Base-by-base conservation (phyloP, 78 protist genomes). In the Anaeramoeba flamelloides region DNA sequence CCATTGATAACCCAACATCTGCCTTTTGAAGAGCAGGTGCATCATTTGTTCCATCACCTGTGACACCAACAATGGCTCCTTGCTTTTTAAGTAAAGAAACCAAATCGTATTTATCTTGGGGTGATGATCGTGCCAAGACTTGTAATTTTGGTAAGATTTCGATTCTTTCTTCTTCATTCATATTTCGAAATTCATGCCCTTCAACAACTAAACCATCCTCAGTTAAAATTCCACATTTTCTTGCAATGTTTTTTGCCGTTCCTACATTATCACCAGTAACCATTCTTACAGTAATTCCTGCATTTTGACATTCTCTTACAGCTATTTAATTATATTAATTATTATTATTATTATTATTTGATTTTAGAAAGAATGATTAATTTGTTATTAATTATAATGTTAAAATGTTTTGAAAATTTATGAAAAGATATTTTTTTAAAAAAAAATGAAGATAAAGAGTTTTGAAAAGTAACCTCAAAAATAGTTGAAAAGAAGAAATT, bases 251-350 rank as follows among this genome's bases (percentile, higher is more conserved):
- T 37, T 64, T 64, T 41, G 99, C 99, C 0, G 99, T 96, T 26
- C 40, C 31, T 3, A 93, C 74, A 85, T 94, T 94, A 83, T 96
- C 99, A 41, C 99, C 99, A 0, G 99, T 96, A 12, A 93, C 89
- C 99, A 96, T 96, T 77, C 96, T 85, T 34, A 96, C 97, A 2
- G 33, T 41, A 69, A 96, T 86, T 37, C 98, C 98, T 0, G 98
- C 97, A 3, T 41, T n/a, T 81, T 90, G 86, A 86, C 98, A 94
- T 22, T 30, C 34, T 36, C 0, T 31, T 0, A 96, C 91, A n/a
- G 97, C 92, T n/a, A n/a, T n/a, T n/a, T n/a, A n/a, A n/a, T n/a
- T n/a, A n/a, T n/a, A n/a, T n/a, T n/a, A n/a, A n/a, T n/a, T n/a
- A n/a, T n/a, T n/a, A n/a, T n/a, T n/a, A n/a, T n/a, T n/a, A n/a